Base-by-base conservation (phyloP, 106 monocot species). In the Ottelia alismoides region DNA sequence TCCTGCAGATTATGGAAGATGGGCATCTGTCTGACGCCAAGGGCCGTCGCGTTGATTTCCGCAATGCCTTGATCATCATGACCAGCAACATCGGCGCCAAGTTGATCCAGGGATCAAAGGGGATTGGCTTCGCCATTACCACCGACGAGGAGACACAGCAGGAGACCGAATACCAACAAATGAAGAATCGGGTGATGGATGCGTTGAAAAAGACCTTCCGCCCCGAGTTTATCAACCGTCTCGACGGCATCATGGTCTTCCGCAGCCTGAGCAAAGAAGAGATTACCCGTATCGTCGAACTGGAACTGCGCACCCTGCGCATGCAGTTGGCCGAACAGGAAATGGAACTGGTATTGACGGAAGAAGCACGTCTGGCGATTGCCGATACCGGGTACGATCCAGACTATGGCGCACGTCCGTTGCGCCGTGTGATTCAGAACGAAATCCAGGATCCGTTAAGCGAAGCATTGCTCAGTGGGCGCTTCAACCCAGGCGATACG, bases 71-170 rank as follows among this genome's bases (percentile, higher is more conserved):
- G 17, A 66, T 85, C n/a, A 76, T 85, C 27, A 68, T 78, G 68
- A 85, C 84, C 14, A 76, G 79, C 11, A 85, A 85, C 62, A 72
- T 84, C 23, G 84, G 84, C 17, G 74, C 84, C 0, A 75, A 84
- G n/a, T n/a, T n/a, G n/a, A n/a, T n/a, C n/a, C n/a, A n/a, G n/a
- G n/a, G n/a, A n/a, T n/a, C n/a, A n/a, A n/a, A n/a, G n/a, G n/a
- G n/a, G n/a, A n/a, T n/a, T n/a, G n/a, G n/a, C n/a, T n/a, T n/a
- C n/a, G n/a, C 53, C 72, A 84, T 55, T 72, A 79, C 3, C 72
- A 69, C 32, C 56, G 72, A n/a, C n/a, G n/a, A n/a, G n/a, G n/a
- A n/a, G n/a, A n/a, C n/a, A n/a, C n/a, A n/a, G n/a, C n/a, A n/a
- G 74, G 74, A 6, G 56, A 75, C 58, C 27, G 70, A 2, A 72